Evolutionary conservation across 2,329 filamentous ascomycete genomes (phyloP), one percentile per base, ranked within the genome.

Genomic region (Gnomoniopsis sp.): DNA sequence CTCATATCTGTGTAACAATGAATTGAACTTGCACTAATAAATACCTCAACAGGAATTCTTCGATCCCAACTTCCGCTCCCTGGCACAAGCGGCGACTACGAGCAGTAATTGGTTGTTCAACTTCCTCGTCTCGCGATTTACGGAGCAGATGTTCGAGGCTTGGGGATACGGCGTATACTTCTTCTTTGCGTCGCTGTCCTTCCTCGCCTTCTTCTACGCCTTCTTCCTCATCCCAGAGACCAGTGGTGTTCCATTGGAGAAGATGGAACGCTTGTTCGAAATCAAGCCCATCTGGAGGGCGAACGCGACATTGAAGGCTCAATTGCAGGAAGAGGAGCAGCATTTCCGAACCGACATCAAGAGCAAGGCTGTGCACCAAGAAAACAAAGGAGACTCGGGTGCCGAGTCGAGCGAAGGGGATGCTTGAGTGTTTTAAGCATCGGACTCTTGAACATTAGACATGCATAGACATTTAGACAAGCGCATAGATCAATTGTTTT

Each of bases 21-120:
- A 26, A 1, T n/a, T 8, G 36, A 14, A 41, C 33, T 11, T 15
- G 49, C 26, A 34, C 49, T 53, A 47, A 53, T 7, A 17, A 43
- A 12, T 12, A n/a, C 50, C 43, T 15, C 17, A 26, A 3, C 26
- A 53, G 0, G 88, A 92, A 71, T 91, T 92, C 77, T 91, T 90
- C 71, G 83, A 88, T 65, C 82, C 85, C 63, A 88, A 87, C 72
- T 84, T 85, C n/a, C 80, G 87, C 41, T 84, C 85, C 0, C 78
- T 92, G 0, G 88, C 88, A 1, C 88, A 91, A 68, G 88, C 89
- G 12, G 88, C 81, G 44, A 88, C 89, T 0, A 83, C 88, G 0
- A 84, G 84, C 2, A 88, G 83, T 72, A 90, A 90, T 71, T 91
- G 88, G 88, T 79, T 88, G 66, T 88, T 77, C 76, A 90, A 89